phyloP scores from a whole-genome alignment of 2,329 filamentous ascomycete genomes.

The Penicillium sp. region DNA sequence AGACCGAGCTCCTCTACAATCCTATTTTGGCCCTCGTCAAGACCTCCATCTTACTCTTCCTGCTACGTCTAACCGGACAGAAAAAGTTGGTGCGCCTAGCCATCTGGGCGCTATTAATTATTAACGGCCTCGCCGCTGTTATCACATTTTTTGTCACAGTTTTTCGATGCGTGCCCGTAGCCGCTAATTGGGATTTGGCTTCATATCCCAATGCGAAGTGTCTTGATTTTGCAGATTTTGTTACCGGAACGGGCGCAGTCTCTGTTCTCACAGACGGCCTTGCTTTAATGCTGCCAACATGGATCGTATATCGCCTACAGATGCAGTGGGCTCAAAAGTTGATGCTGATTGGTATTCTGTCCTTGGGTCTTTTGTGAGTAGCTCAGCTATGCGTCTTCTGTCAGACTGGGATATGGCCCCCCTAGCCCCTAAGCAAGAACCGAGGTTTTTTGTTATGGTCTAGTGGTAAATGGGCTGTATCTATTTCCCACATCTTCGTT shows the following conservation, averaged over 20 bases:
- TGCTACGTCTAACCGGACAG: conserved; percentile 7
- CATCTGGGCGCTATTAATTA: conserved; percentile 6
- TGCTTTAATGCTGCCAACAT: conserved; percentile 3
- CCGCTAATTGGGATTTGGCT: conserved; percentile 3
- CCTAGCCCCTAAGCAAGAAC: too few species aligned
- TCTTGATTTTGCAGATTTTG: conserved; percentile 10
- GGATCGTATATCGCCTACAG: conserved; percentile 10
- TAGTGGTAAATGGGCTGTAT: too few species aligned
- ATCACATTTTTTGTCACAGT: conserved; percentile 7
- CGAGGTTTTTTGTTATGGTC: too few species aligned
- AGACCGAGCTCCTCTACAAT: conserved; percentile 11
- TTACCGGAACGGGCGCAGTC: conserved; percentile 7
- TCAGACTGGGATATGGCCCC: too few species aligned
- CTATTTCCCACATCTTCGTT: too few species aligned
- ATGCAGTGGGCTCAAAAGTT: conserved; percentile 9
- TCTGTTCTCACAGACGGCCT: conserved; percentile 8
- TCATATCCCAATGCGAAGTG: conserved; percentile 6
- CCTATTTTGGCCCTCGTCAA: conserved; percentile 9
- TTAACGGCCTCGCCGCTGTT: conserved; percentile 1
- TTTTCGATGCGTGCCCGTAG: conserved; percentile 6
- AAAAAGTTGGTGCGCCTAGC: conserved; percentile 4
- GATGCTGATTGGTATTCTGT: conserved; percentile 10
- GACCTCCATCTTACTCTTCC: conserved; percentile 10
- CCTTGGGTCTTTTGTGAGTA: conserved; percentile 11
- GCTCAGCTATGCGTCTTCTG: too few species aligned